Base-by-base conservation (phyloP, 805 yeast species). In the Hanseniaspora nectarophila region DNA sequence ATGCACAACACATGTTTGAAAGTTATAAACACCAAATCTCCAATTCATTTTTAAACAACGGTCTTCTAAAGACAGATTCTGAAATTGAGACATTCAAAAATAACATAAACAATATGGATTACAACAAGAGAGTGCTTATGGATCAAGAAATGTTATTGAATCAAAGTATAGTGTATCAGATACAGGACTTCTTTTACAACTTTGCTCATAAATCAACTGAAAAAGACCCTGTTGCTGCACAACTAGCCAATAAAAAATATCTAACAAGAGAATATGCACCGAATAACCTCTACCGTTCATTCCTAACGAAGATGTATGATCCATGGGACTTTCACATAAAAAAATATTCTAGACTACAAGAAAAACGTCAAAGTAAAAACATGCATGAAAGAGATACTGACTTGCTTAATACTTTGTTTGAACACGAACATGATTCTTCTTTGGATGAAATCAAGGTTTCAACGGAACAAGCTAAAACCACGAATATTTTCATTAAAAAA, bases 171-270 rank as follows among this genome's bases (percentile, higher is more conserved):
- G 33, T 31, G 13, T 32, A 31, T 40, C 45, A 40, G 16, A 26
- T 47, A 23, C 35, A 47, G 18, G 51, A 47, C 29, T 47, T 47
- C 15, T 39, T 47, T 12, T 47, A 37, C 16, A 32, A 26, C 18
- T 47, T 39, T 18, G n/a, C 28, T 24, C 45, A 42, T 18, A 42
- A 16, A 18, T 18, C 34, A 10, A 37, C 9, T 4, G 15, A 37
- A 5, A 21, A 37, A 5, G 40, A 37, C 40, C 16, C 26, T 21
- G n/a, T 37, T 16, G 16, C 3, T 3, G 40, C 26, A 21, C 16
- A 20, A 10, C 4, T 6, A 21, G 16, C 5, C 10, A 37, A 37
- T n/a, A 12, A 5, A 15, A 15, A 12, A 12, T 37, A 21, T 18
- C 21, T 37, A n/a, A 21, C 26, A 6, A 21, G n/a, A 13, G 40